Percentiles rank a stretch among this genome's conserved stretches.
Conservation (phyloP, 139 green algal genomes). For the Monoraphidium neglectum region DNA sequence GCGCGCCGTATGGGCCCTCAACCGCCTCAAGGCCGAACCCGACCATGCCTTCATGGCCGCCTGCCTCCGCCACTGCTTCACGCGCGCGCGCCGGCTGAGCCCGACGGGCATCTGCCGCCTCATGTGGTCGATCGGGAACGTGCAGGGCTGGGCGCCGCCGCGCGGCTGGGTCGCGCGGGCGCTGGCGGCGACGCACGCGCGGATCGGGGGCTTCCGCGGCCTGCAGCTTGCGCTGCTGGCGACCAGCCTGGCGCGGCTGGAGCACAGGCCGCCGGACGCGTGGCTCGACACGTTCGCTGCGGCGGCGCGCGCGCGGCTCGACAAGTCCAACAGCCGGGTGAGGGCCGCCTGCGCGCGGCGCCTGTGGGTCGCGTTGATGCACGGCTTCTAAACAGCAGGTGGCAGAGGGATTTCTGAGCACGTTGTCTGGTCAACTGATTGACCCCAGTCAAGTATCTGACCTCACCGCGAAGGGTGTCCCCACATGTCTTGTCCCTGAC, state of each 20-base stretch:
- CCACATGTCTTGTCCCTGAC: not conserved
- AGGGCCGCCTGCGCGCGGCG: not conserved
- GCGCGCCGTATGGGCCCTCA: not conserved
- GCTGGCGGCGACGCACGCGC: conserved; percentile 4
- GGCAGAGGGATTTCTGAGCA: not conserved
- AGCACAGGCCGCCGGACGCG: conserved; percentile 20
- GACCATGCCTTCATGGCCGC: not conserved
- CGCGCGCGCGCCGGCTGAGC: not conserved
- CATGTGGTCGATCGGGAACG: conserved; percentile 21
- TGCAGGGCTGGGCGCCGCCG: too few species aligned
- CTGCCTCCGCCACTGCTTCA: not conserved
- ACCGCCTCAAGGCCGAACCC: not conserved
- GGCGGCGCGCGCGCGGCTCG: conserved; percentile 9
- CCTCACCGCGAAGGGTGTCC: not conserved
- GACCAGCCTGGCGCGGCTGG: conserved; percentile 18
- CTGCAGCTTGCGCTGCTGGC: conserved; percentile 30
- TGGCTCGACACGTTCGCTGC: conserved; percentile 21
- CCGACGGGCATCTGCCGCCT: not conserved
- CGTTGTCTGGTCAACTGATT: not conserved
- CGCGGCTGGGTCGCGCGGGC: too few species aligned
- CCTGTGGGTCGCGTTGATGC: not conserved
- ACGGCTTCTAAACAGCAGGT: not conserved
- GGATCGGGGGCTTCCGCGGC: conserved; percentile 14
- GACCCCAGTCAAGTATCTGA: not conserved
- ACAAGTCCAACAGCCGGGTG: conserved; percentile 17